Conservation (phyloP, 2,329 filamentous ascomycete genomes). For the Aspergillus eucalypticola region DNA sequence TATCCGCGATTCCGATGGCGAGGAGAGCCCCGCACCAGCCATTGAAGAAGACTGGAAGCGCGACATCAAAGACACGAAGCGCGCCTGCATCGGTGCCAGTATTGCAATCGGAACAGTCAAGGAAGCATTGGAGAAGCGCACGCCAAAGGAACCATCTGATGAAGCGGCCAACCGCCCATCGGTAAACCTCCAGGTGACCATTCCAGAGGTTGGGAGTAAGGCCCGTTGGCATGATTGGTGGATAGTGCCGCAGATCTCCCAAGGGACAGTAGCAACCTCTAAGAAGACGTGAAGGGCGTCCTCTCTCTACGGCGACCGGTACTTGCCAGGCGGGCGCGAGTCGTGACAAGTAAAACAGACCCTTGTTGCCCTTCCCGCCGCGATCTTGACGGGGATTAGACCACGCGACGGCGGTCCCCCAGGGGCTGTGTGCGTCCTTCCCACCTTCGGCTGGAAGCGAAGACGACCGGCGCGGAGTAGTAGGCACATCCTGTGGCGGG, state of each 20-base stretch:
- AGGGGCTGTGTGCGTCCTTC: background rate
- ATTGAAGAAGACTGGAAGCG: constrained; percentile 63
- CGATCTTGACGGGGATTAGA: background rate
- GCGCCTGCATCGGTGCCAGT: constrained; percentile 69
- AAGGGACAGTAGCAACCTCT: background rate
- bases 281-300: constrained; percentile 19
- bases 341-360: background rate
- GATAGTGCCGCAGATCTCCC: constrained; percentile 44
- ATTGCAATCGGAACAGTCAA: constrained; percentile 63
- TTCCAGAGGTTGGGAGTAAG: constrained; percentile 42
- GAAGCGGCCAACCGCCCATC: background rate
- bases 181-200: constrained; percentile 36
- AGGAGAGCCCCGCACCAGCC: constrained; percentile 44
- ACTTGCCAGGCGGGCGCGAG: no score
- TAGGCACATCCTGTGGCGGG: no score
- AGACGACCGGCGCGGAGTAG: no score
- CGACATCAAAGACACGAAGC: constrained; percentile 61
- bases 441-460: no score
- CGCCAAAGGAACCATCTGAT: background rate
- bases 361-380: background rate
- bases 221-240: constrained; percentile 49
- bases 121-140: constrained; percentile 51
- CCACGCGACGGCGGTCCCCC: background rate
- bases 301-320: background rate
- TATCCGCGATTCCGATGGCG: constrained; percentile 18